Percentiles rank a stretch among this genome's conserved stretches.
Evolutionary conservation across 805 yeast species (phyloP).

Genomic region (Kluyveromyces lactis): DNA sequence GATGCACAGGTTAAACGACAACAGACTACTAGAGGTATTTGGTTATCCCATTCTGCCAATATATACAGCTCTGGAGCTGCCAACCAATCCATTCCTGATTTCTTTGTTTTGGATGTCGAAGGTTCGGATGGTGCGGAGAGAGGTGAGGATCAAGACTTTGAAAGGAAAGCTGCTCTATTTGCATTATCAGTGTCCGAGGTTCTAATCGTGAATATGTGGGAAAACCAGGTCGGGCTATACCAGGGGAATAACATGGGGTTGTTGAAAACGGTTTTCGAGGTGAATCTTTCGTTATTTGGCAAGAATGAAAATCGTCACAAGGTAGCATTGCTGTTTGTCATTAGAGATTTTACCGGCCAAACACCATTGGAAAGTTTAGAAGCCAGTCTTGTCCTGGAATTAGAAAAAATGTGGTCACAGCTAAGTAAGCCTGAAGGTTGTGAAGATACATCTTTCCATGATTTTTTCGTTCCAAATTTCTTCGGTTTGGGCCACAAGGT

Average conservation of each 20-base stretch:
- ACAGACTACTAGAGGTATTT: conserved; percentile 84
- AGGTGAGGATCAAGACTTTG: conserved; percentile 98
- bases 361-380: conserved; percentile 73
- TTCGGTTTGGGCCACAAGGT: conserved; percentile 79
- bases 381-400: conserved; percentile 59
- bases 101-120: conserved; percentile 92
- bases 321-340: conserved; percentile 72
- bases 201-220: conserved; percentile 91
- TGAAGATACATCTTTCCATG: conserved; percentile 46
- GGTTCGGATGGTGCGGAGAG: conserved; percentile 98
- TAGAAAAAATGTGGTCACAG: conserved; percentile 69
- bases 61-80: conserved; percentile 23
- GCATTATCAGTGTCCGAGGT: conserved; percentile 90
- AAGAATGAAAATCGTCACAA: conserved; percentile 46
- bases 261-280: conserved; percentile 92
- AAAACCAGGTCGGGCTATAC: conserved; percentile 90
- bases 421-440: conserved; percentile 67
- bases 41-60: conserved; percentile 55
- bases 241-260: conserved; percentile 98
- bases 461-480: conserved; percentile 81
- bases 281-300: conserved; percentile 79
- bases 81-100: conserved; percentile 24
- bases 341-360: conserved; percentile 83
- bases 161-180: conserved; percentile 90
- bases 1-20: conserved; percentile 66